Evolutionary conservation across 208 protist genomes (phyloP).

Genomic region (Balamuthia mandrillaris): DNA sequence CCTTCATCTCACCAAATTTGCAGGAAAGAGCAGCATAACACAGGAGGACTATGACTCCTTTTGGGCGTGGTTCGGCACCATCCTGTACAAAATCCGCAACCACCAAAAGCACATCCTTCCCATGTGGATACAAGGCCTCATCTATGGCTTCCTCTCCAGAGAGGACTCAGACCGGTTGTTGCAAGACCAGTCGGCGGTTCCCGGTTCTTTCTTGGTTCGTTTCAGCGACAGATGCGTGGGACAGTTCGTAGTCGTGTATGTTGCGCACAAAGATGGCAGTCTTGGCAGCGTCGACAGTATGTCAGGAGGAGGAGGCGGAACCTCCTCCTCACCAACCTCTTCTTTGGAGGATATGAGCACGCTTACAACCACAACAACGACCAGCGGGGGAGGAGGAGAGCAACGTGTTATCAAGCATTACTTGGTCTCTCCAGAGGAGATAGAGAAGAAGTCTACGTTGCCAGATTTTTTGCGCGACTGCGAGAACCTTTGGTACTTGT

Average conservation of each 20-base stretch:
- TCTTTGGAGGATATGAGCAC: no score
- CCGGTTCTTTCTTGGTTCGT: slow-evolving; percentile 17
- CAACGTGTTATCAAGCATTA: slow-evolving; percentile 28
- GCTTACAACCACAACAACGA: no score
- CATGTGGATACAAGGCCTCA: slow-evolving; percentile 31
- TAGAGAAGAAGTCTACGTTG: slow-evolving; percentile 27
- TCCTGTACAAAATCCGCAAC: slow-evolving; percentile 27
- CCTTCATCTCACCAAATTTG: no score
- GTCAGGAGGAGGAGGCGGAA: no score
- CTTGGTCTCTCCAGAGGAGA: slow-evolving; percentile 15
- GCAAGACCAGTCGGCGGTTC: neutral
- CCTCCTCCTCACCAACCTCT: no score
- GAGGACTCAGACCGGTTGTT: slow-evolving; percentile 26
- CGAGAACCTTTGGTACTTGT: slow-evolving; percentile 16
- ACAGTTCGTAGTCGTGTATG: slow-evolving; percentile 28
- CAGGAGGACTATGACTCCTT: slow-evolving; percentile 30
- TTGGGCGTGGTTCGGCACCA: slow-evolving; percentile 31
- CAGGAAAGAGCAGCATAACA: slow-evolving; percentile 8
- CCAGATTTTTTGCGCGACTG: slow-evolving; percentile 24
- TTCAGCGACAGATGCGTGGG: slow-evolving; percentile 20
- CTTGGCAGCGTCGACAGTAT: no score
- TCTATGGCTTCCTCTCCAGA: slow-evolving; percentile 7
- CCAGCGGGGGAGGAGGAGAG: neutral
- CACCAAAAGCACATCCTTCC: slow-evolving; percentile 35
- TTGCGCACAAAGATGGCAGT: no score